Evolutionary conservation across 352 stramenopile genomes (phyloP).

Genomic region (Elongisporangium undulatum): DNA sequence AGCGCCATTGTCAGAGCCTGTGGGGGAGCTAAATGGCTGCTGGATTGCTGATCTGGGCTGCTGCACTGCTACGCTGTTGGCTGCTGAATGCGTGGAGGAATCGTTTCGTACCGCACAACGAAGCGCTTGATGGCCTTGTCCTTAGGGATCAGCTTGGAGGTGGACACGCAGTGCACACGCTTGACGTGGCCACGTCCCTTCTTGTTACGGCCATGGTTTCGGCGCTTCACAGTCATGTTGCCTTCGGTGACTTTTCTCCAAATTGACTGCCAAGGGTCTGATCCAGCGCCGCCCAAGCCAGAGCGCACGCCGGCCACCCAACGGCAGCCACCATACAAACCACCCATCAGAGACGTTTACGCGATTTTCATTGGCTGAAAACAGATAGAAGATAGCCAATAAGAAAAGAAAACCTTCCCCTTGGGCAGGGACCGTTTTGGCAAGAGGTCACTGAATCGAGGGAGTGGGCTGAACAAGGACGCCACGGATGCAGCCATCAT

Average conservation of each 20-base stretch:
- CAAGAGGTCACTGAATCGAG: constrained; percentile 3
- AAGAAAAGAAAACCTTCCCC: not conserved
- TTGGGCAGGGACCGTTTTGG: constrained; percentile 1
- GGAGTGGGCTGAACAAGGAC: not conserved
- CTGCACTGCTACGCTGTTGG: not conserved
- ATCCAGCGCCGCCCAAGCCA: constrained; percentile 18
- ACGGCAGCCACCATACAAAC: constrained; percentile 34
- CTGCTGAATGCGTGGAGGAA: not conserved
- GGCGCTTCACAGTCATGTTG: constrained; percentile 99
- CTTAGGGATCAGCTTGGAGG: constrained; percentile 98
- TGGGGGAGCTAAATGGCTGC: not conserved
- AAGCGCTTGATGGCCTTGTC: constrained; percentile 94
- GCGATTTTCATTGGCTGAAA: constrained; percentile 30
- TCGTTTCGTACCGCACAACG: constrained; percentile 76
- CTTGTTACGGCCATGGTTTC: constrained; percentile 99
- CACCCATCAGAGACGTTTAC: constrained; percentile 11
- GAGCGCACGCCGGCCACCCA: constrained; percentile 39
- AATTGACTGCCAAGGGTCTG: constrained; percentile 40
- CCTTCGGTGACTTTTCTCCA: constrained; percentile 82
- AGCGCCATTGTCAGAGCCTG: not conserved
- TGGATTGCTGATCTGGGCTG: not conserved
- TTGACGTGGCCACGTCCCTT: constrained; percentile 98
- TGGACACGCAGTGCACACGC: constrained; percentile 97
- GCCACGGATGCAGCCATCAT: not conserved
- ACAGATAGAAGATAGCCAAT: not conserved